phyloP scores from a whole-genome alignment of 768 basidiomycete species.

The Boletus pseudopeckii region DNA sequence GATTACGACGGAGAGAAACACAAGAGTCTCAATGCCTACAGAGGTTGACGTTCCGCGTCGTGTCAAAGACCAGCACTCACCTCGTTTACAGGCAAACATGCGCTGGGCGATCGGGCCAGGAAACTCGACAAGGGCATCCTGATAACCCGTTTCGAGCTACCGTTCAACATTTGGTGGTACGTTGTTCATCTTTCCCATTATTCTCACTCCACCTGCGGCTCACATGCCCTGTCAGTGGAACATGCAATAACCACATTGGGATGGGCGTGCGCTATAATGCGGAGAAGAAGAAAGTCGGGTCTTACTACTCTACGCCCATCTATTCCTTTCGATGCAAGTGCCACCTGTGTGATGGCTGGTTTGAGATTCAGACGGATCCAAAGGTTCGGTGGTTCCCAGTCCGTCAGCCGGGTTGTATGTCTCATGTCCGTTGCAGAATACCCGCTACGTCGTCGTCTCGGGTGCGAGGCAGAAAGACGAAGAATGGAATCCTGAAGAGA shows the following conservation, averaged over 20 bases:
- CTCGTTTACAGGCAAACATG: slow-evolving; percentile 74
- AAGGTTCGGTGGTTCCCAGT: slow-evolving; percentile 51
- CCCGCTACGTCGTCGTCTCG: slow-evolving; percentile 86
- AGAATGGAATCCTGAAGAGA: slow-evolving; percentile 96
- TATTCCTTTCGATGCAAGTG: slow-evolving; percentile 97
- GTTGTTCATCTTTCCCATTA: slow-evolving; percentile 24
- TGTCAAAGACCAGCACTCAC: not conserved
- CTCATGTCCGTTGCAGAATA: slow-evolving; percentile 57
- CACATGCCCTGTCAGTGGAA: slow-evolving; percentile 52
- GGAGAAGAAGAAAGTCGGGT: slow-evolving; percentile 95
- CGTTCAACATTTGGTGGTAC: slow-evolving; percentile 96
- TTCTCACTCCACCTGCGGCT: not conserved
- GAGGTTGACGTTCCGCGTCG: slow-evolving; percentile 43
- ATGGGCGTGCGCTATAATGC: slow-evolving; percentile 99
- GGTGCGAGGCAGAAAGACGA: slow-evolving; percentile 95
- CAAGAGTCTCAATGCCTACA: slow-evolving; percentile 66
- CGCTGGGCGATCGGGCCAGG: slow-evolving; percentile 86
- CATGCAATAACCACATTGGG: slow-evolving; percentile 95
- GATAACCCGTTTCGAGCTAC: slow-evolving; percentile 92
- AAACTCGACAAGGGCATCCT: slow-evolving; percentile 96
- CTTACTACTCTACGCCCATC: slow-evolving; percentile 93
- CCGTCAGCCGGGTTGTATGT: not conserved
- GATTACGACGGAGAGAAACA: slow-evolving; percentile 72
- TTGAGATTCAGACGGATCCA: slow-evolving; percentile 96
- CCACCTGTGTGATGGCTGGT: slow-evolving; percentile 94